Percentiles rank a stretch among this genome's conserved stretches.
These are phyloP conservation scores for Dissophora ornata DNA, from an alignment of 192 early-diverging fungal species.

Conservation along the genomic window DNA sequence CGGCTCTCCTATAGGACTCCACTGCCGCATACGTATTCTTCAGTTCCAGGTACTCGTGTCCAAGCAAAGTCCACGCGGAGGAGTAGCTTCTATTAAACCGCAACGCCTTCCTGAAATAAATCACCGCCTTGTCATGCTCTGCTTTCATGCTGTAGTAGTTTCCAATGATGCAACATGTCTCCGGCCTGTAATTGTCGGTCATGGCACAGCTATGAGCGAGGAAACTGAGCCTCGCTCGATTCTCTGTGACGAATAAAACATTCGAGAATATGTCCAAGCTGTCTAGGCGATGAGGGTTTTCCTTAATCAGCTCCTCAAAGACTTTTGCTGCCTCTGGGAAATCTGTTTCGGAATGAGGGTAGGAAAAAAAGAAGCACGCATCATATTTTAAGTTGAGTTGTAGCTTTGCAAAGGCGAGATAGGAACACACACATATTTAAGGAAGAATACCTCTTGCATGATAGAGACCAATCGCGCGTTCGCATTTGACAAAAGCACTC, in stretches of 20 bases:
- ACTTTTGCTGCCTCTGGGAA: slow-evolving; percentile 73
- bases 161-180: slow-evolving; percentile 86
- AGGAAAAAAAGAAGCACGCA: no score
- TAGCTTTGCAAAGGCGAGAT: no score
- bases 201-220: slow-evolving; percentile 79
- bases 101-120: slow-evolving; percentile 87
- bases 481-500: slow-evolving; percentile 73
- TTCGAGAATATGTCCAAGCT: slow-evolving; percentile 88
- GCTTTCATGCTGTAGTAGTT: slow-evolving; percentile 90
- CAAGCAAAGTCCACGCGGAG: slow-evolving; percentile 92
- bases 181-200: slow-evolving; percentile 84
- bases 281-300: slow-evolving; percentile 86
- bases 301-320: slow-evolving; percentile 76
- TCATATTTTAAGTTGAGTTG: no score
- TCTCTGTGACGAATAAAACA: slow-evolving; percentile 83
- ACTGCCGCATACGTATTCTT: slow-evolving; percentile 91
- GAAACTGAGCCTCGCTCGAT: slow-evolving; percentile 74
- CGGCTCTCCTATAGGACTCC: slow-evolving; percentile 87
- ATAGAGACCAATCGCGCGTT: slow-evolving; percentile 72
- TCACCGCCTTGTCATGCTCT: slow-evolving; percentile 87
- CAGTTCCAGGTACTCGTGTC: slow-evolving; percentile 94
- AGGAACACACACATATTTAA: no score
- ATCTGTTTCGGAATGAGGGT: slow-evolving; percentile 61
- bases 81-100: slow-evolving; percentile 81
- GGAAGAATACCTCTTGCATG: slow-evolving; percentile 57